Percentiles rank a stretch among this genome's conserved stretches.
phyloP scores from a whole-genome alignment of 495 filamentous ascomycete species.

The Aspergillus bridgeri region DNA sequence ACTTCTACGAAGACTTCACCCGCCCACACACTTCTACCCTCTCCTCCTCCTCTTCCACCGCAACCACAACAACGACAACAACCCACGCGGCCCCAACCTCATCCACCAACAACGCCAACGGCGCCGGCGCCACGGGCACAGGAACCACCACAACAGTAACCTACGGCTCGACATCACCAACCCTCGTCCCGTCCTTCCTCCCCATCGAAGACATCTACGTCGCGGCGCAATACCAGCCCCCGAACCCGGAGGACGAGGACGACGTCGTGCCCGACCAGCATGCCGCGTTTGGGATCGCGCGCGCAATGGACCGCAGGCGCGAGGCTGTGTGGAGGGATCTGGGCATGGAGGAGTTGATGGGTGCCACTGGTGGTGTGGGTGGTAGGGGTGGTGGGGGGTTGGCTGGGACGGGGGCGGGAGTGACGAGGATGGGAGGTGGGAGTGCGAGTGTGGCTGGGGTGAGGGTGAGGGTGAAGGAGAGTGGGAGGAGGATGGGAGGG shows the following conservation, averaged over 20 bases:
- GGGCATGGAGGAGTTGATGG: slow-evolving; percentile 69
- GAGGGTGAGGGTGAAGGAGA: slow-evolving; percentile 32
- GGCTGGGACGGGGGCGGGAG: slow-evolving; percentile 33
- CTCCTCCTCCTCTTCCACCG: slow-evolving; percentile 14
- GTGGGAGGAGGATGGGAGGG: slow-evolving; percentile 40
- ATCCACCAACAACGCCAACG: not conserved
- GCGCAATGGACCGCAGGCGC: slow-evolving; percentile 61
- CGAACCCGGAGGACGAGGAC: slow-evolving; percentile 97
- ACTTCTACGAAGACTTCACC: slow-evolving; percentile 86
- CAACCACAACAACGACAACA: not conserved
- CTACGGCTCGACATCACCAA: slow-evolving; percentile 35
- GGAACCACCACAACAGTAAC: slow-evolving; percentile 17
- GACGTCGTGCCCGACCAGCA: slow-evolving; percentile 97
- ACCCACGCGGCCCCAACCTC: not conserved
- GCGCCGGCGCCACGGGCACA: too few species aligned
- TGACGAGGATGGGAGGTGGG: slow-evolving; percentile 49
- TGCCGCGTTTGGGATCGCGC: slow-evolving; percentile 90
- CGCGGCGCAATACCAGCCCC: slow-evolving; percentile 80
- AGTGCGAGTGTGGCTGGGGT: slow-evolving; percentile 25
- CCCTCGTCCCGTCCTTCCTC: slow-evolving; percentile 44
- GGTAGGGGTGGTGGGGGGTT: slow-evolving; percentile 31
- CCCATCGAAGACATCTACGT: slow-evolving; percentile 77
- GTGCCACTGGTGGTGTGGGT: slow-evolving; percentile 25
- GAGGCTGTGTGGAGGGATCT: slow-evolving; percentile 87
- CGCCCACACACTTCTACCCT: slow-evolving; percentile 34